Conservation (phyloP, 495 filamentous ascomycete species). For the Tuber microsphaerosporum region DNA sequence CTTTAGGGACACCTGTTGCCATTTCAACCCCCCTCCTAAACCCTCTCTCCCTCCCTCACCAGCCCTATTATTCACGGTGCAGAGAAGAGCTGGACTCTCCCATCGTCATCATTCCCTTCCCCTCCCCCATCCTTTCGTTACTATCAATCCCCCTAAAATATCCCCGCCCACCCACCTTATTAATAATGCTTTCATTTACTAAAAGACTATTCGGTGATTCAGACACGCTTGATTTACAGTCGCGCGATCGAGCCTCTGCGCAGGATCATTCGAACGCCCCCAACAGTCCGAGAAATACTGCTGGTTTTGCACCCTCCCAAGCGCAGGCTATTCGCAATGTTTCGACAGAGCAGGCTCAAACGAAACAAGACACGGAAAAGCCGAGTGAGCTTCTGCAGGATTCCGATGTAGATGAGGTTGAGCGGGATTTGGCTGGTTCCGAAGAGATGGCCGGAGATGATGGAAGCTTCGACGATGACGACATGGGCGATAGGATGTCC, state of each 20-base stretch:
- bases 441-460: slow-evolving; percentile 65
- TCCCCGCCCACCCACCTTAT: slow-evolving; percentile 3
- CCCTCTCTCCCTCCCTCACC: slow-evolving; percentile 1
- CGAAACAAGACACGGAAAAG: slow-evolving; percentile 52
- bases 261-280: slow-evolving; percentile 57
- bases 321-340: slow-evolving; percentile 72
- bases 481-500: slow-evolving; percentile 92
- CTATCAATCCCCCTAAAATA: not conserved
- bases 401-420: slow-evolving; percentile 48
- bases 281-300: slow-evolving; percentile 45
- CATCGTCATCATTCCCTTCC: not conserved
- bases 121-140: not conserved
- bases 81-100: slow-evolving; percentile 3
- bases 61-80: not conserved
- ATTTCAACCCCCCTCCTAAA: not conserved
- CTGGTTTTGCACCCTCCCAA: slow-evolving; percentile 65
- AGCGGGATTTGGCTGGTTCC: slow-evolving; percentile 34
- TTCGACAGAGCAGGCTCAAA: slow-evolving; percentile 63
- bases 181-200: slow-evolving; percentile 5
- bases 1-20: not conserved
- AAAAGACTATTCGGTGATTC: slow-evolving; percentile 6
- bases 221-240: slow-evolving; percentile 96
- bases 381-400: slow-evolving; percentile 47
- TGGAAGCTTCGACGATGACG: slow-evolving; percentile 64
- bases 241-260: slow-evolving; percentile 70